Base-by-base conservation (phyloP, 345 rosid genomes). In the Brassica incana region DNA sequence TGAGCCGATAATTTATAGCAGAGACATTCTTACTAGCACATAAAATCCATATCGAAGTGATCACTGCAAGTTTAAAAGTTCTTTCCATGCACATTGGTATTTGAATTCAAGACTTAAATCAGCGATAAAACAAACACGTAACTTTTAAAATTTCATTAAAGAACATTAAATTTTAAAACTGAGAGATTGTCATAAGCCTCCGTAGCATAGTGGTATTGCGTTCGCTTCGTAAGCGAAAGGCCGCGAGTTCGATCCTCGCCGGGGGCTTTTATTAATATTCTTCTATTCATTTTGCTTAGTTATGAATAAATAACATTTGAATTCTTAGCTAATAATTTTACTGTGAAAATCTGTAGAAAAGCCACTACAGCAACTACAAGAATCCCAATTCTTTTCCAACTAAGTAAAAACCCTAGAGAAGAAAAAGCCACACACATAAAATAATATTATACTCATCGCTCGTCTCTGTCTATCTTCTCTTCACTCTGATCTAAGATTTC, bases 151-250 rank as follows among this genome's bases (percentile, higher is more conserved):
- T 33, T 1, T 1, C 7, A 1, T 6, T 5, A 5, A 33, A 33
- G 1, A 33, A 6, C 7, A 33, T 33, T 33, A 33, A 6, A 1
- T 27, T 6, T 6, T 6, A 33, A 33, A 6, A 6, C 7, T 33
- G 1, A 6, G 38, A 33, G 8, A 0, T 33, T 33, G n/a, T n/a
- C 8, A 1, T 15, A 16, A n/a, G 91, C 90, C 88, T 90, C 84
- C 86, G 90, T 92, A 92, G 97, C 97, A 94, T 92, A 91, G 97
- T 94, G 98, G 98, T 87, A 91, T 92, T 92, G 99, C 92, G 97
- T 95, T 95, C 95, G 94, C 98, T 92, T 92, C 96, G 97, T 95
- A 95, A 95, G 97, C 92, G 97, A 95, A 91, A 91, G 99, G 95
- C 84, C 99, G 94, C 89, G 98, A 95, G 97, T 91, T 95, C 97